Base-by-base conservation (phyloP, 2,329 filamentous ascomycete species). In the Parascedosporium putredinis region DNA sequence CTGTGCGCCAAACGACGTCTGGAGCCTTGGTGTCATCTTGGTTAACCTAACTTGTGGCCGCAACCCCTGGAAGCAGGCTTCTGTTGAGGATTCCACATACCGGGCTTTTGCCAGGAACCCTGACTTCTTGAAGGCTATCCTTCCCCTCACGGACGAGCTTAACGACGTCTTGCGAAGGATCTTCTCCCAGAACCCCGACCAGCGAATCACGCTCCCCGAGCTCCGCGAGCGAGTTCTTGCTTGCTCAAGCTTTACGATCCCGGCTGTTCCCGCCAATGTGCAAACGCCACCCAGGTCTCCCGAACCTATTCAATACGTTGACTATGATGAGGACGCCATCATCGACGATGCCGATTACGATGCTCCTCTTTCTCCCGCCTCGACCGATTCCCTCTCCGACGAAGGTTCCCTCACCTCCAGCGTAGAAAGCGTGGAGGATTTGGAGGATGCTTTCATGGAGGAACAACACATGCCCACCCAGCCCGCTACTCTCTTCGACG, bases 51-150 rank as follows among this genome's bases (percentile, higher is more conserved):
- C 89, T 47, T 98, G 93, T 70, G 93, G 93, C 63, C 88, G 93
- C 65, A 98, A 98, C 69, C 93, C 93, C 52, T 98, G 93, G 93
- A 97, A 97, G 72, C 86, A 93, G 65, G 93, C 93, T 54, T 95
- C 89, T 10, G 74, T 81, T 58, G 88, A 95, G 66, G 93, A 98
- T 67, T 88, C 88, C 55, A 97, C 93, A 43, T 98, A 97, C 77
- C 81, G 86, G 61, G 90, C 90, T 50, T 97, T 86, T 69, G 78
- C 86, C 58, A 84, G 84, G 72, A 88, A 89, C 62, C 81, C 81
- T 54, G 83, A 85, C 62, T 98, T 97, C 66, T 73, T 98, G 56
- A 86, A 89, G 73, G 86, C 88, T 54, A 98, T 98, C 59, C 77
- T 98, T 51, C 91, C 93, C 20, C 70, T 98, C 61, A 90, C 93